Base-by-base conservation (phyloP, 2,329 filamentous ascomycete species). In the Sclerotinia nivalis region DNA sequence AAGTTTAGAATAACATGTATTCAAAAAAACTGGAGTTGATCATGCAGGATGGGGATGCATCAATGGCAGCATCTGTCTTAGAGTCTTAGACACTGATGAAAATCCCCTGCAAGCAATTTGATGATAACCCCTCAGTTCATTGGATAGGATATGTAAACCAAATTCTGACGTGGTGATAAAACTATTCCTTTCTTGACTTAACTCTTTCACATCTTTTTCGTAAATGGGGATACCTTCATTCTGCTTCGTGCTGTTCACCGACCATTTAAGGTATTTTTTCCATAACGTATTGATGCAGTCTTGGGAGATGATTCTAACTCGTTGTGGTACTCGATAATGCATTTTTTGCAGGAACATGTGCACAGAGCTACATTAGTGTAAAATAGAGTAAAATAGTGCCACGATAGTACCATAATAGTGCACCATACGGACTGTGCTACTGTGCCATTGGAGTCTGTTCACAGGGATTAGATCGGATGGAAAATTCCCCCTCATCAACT, bases 331-430 rank as follows among this genome's bases (percentile, higher is more conserved):
- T 34, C 18, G 59, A 61, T 61, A 61, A 49, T 62, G 59, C 20
- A 62, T 34, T 49, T 49, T 49, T 62, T 62, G 59, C 59, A 62
- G 59, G 59, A 62, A 62, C 59, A 62, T 62, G 59, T 62, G 59
- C 59, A 62, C 59, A 49, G 25, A 49, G 20, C 2, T 49, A 31
- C 59, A 62, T 43, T 43, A 43, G 40, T 43, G 40, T 15, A 43
- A 43, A 40, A 43, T 61, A 61, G 59, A 49, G 43, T n/a, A 13
- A 15, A 61, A 22, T 61, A 28, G 58, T 47, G 18, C 25, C 20
- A 31, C 6, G 25, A 47, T 61, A 61, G 40, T 31, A 47, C 10
- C 25, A 47, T 13, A 5, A 22, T 61, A 31, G 40, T n/a, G 25
- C 40, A 31, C 25, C 18, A 34, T 61, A 47, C 40, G 58, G 58